Evolutionary conservation across 352 stramenopile genomes (phyloP).

Genomic region (Pythium coloratum): DNA sequence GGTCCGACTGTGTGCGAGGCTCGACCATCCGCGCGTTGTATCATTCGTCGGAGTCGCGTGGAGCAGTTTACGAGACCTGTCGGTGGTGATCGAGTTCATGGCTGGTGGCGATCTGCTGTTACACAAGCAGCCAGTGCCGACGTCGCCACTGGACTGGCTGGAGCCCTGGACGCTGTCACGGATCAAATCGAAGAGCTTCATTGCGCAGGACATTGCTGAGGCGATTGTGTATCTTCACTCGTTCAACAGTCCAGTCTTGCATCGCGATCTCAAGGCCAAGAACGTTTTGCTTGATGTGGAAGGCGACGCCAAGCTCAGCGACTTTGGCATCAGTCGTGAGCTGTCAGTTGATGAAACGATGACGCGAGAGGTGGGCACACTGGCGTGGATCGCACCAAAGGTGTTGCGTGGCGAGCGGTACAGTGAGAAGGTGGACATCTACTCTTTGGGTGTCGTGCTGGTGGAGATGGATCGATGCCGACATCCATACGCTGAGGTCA

Average conservation of each 20-base stretch:
- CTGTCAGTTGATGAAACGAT: slow-evolving; percentile 17
- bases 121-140: not conserved
- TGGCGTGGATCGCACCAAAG: slow-evolving; percentile 29
- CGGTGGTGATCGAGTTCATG: slow-evolving; percentile 35
- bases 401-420: slow-evolving; percentile 27
- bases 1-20: slow-evolving; percentile 30
- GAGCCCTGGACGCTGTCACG: not conserved
- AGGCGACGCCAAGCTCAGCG: slow-evolving; percentile 15
- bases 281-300: slow-evolving; percentile 17
- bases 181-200: not conserved
- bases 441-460: slow-evolving; percentile 28
- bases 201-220: slow-evolving; percentile 17
- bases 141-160: not conserved
- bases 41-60: slow-evolving; percentile 30
- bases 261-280: slow-evolving; percentile 20
- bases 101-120: slow-evolving; percentile 20
- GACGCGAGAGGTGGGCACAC: slow-evolving; percentile 26
- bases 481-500: slow-evolving; percentile 8
- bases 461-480: slow-evolving; percentile 26
- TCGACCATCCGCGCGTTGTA: slow-evolving; percentile 33
- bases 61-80: slow-evolving; percentile 28
- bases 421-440: slow-evolving; percentile 33
- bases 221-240: slow-evolving; percentile 26
- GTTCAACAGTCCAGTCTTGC: slow-evolving; percentile 13
- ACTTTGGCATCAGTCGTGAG: slow-evolving; percentile 18